Percentiles rank a stretch among this genome's conserved stretches.
phyloP scores from a whole-genome alignment of 257 asterid species.

The Linderniella brevidens region DNA sequence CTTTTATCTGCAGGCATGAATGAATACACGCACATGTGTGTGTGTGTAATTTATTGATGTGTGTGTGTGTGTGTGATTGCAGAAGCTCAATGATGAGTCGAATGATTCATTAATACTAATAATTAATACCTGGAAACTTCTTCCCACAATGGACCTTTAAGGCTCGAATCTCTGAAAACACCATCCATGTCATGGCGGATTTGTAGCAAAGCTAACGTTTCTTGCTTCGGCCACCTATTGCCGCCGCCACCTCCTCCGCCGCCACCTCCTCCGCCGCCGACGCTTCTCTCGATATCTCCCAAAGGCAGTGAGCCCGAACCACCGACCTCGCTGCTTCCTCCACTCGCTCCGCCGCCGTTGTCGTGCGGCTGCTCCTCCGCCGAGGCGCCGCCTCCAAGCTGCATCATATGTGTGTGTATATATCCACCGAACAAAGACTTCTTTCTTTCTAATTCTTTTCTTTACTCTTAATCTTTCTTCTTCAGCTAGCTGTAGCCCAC shows the following conservation, averaged over 20 bases:
- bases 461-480: too few relatives aligned
- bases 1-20: too few relatives aligned
- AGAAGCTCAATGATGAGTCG: conserved; percentile 16
- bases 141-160: conserved; percentile 70
- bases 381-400: too few relatives aligned
- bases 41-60: conserved; percentile 7
- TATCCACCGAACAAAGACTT: too few relatives aligned
- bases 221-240: conserved; percentile 59
- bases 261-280: neutral
- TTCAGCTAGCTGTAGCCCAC: too few relatives aligned
- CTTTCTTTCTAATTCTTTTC: too few relatives aligned
- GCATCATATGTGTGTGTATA: too few relatives aligned
- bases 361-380: too few relatives aligned
- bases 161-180: conserved; percentile 38
- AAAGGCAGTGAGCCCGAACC: too few relatives aligned
- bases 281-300: too few relatives aligned
- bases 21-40: neutral
- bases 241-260: conserved; percentile 20
- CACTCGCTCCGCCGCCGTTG: too few relatives aligned
- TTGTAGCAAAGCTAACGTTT: conserved; percentile 46
- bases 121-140: conserved; percentile 42
- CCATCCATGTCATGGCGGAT: conserved; percentile 53
- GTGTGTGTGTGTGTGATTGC: conserved; percentile 27
- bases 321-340: too few relatives aligned
- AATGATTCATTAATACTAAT: neutral